These are phyloP conservation scores for Candida manassasensis DNA, from an alignment of 805 yeast species.

Conservation along the genomic window DNA sequence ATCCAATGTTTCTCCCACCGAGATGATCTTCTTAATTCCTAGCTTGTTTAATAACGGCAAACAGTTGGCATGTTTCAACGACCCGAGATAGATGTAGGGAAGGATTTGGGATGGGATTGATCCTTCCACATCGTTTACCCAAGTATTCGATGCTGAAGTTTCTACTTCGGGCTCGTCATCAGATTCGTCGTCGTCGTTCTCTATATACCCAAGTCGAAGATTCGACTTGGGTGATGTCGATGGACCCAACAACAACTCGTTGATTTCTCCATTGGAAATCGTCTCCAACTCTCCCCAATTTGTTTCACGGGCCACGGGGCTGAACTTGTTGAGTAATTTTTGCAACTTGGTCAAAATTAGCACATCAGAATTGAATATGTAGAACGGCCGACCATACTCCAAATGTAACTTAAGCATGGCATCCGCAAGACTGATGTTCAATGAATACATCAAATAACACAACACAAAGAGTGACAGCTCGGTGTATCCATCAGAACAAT, in stretches of 20 bases:
- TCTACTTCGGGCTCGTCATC: slow-evolving; percentile 9
- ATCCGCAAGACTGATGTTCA: slow-evolving; percentile 55
- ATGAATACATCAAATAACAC: slow-evolving; percentile 66
- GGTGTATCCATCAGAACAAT: slow-evolving; percentile 89
- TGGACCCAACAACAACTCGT: slow-evolving; percentile 27
- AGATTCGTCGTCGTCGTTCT: slow-evolving; percentile 12
- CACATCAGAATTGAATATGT: slow-evolving; percentile 75
- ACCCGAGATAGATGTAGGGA: slow-evolving; percentile 82
- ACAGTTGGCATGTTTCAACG: slow-evolving; percentile 75
- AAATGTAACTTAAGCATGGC: slow-evolving; percentile 63
- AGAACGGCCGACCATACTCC: slow-evolving; percentile 71
- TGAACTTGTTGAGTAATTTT: slow-evolving; percentile 50
- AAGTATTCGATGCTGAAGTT: slow-evolving; percentile 11
- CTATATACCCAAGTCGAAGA: slow-evolving; percentile 25
- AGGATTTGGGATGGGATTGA: slow-evolving; percentile 79
- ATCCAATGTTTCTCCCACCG: slow-evolving; percentile 76
- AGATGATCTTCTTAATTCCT: slow-evolving; percentile 69
- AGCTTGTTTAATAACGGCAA: slow-evolving; percentile 56
- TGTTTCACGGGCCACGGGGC: slow-evolving; percentile 20
- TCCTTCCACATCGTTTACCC: slow-evolving; percentile 50
- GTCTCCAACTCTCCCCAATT: slow-evolving; percentile 30
- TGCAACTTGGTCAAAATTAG: slow-evolving; percentile 61
- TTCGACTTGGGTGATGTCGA: slow-evolving; percentile 3
- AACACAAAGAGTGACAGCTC: slow-evolving; percentile 77
- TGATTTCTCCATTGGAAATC: slow-evolving; percentile 26